Conservation (phyloP, 2,329 filamentous ascomycete genomes). For the Emericellopsis atlantica region DNA sequence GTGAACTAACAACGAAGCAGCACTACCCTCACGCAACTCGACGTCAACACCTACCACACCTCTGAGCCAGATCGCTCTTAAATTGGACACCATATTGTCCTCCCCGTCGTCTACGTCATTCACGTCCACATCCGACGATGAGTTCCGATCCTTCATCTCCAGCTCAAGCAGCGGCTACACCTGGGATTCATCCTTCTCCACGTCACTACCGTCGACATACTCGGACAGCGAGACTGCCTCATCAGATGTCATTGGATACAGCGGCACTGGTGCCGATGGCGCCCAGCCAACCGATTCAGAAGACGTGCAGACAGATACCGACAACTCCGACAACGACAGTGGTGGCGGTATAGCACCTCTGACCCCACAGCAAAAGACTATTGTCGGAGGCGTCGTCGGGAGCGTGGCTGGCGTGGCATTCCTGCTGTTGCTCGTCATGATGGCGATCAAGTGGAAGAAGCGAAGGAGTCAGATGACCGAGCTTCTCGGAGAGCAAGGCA, state of each 20-base stretch:
- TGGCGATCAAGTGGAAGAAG: slow-evolving; percentile 44
- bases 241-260: too few relatives aligned
- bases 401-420: slow-evolving; percentile 46
- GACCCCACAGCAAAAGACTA: slow-evolving; percentile 19
- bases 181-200: too few relatives aligned
- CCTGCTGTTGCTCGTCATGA: slow-evolving; percentile 38
- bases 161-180: too few relatives aligned
- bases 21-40: too few relatives aligned
- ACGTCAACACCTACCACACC: neutral
- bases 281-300: neutral
- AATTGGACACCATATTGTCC: neutral
- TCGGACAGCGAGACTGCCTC: too few relatives aligned
- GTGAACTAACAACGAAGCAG: too few relatives aligned
- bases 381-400: slow-evolving; percentile 45
- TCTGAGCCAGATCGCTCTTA: neutral
- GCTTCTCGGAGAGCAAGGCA: neutral
- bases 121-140: neutral
- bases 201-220: too few relatives aligned
- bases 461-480: slow-evolving; percentile 19
- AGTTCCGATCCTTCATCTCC: neutral
- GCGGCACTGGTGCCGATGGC: too few relatives aligned
- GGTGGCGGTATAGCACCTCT: slow-evolving; percentile 10
- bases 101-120: neutral
- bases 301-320: slow-evolving; percentile 2
- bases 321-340: slow-evolving; percentile 4